These are phyloP conservation scores for Fusarium drepaniforme DNA, from an alignment of 2,329 filamentous ascomycete species.

Conservation along the genomic window DNA sequence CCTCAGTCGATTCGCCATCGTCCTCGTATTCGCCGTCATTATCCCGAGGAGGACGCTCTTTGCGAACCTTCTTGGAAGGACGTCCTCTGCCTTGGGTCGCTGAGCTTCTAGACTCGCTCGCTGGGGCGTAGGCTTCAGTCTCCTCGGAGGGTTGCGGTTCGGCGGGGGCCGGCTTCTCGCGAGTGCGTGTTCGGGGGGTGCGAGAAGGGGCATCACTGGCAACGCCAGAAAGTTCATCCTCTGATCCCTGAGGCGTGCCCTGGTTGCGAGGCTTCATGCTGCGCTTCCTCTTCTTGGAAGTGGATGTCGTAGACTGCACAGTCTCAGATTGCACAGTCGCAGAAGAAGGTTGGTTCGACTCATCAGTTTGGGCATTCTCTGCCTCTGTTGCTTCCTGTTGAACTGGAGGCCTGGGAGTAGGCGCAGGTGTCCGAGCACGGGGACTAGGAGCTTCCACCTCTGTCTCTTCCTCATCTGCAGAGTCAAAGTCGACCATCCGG, in stretches of 20 bases:
- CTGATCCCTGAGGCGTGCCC: neutral
- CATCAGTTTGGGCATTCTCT: neutral
- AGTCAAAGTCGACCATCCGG: neutral
- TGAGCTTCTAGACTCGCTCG: constrained; percentile 15
- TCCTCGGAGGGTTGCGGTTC: neutral
- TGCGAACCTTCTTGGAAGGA: constrained; percentile 1
- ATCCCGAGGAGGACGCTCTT: neutral
- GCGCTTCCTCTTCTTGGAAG: neutral
- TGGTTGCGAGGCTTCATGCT: neutral
- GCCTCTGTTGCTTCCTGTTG: neutral
- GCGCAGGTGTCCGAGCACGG: neutral
- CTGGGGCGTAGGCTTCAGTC: neutral
- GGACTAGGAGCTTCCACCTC: neutral
- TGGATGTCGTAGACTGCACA: neutral
- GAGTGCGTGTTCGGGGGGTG: neutral
- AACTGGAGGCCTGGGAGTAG: neutral
- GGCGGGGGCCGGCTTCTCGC: neutral
- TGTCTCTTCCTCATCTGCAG: constrained; percentile 2
- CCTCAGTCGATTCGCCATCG: neutral
- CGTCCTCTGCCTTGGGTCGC: neutral
- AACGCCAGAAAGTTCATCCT: constrained; percentile 1
- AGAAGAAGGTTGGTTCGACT: neutral
- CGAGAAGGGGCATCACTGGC: constrained; percentile 10
- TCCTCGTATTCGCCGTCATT: constrained; percentile 23
- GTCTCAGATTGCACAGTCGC: neutral